A percentile compares a stretch with the other conserved stretches of the same genome.
phyloP scores from a whole-genome alignment of 108 stramenopile species.

The Cyclotella sp. region DNA sequence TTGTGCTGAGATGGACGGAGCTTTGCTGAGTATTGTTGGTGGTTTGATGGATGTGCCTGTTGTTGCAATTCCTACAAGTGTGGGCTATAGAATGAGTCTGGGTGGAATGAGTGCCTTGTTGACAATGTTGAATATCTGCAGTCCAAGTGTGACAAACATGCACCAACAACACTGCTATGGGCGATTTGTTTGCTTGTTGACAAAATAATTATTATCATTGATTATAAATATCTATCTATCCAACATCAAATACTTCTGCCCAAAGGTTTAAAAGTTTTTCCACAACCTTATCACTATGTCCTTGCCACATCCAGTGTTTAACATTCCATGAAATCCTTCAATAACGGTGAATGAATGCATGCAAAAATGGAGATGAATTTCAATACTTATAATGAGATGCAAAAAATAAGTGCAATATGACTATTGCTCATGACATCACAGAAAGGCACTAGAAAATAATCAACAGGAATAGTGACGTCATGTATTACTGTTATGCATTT shows the following conservation, averaged over 20 bases:
- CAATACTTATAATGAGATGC: too few relatives aligned
- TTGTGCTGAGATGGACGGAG: conserved; percentile 96
- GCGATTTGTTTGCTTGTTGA: too few relatives aligned
- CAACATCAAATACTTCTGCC: neutral
- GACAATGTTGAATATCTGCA: conserved; percentile 96
- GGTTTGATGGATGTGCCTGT: conserved; percentile 93
- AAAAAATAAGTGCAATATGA: too few relatives aligned
- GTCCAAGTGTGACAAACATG: conserved; percentile 91
- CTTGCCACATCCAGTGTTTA: conserved; percentile 28
- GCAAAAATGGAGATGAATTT: too few relatives aligned
- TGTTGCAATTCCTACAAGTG: conserved; percentile 92
- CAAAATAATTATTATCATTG: too few relatives aligned
- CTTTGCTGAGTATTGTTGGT: conserved; percentile 94
- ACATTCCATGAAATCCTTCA: conserved; percentile 36
- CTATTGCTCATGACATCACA: too few relatives aligned
- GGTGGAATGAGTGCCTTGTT: conserved; percentile 92
- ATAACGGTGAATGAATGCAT: too few relatives aligned
- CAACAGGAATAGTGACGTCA: too few relatives aligned
- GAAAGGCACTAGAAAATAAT: too few relatives aligned
- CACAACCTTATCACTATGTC: conserved; percentile 18
- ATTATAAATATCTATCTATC: neutral
- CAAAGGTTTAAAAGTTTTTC: conserved; percentile 25
- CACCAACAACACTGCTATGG: too few relatives aligned
- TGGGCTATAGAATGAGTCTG: conserved; percentile 94
- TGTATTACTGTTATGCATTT: too few relatives aligned